Conservation (phyloP, 2,329 filamentous ascomycete species). For the Clonostachys rhizophaga region DNA sequence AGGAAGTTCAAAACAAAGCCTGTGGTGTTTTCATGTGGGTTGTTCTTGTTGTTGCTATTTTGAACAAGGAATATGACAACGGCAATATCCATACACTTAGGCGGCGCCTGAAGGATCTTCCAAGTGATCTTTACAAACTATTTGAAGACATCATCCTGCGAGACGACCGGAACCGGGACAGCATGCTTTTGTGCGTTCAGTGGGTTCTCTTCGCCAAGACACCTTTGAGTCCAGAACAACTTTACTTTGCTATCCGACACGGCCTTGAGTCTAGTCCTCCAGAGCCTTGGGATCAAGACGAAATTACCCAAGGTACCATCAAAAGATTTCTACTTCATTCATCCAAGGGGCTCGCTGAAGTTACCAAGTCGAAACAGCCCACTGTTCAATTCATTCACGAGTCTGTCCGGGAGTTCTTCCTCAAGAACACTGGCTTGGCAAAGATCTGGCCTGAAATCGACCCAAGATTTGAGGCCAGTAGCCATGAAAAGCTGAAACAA, state of each 20-base stretch:
- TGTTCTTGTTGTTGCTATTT: conserved; percentile 30
- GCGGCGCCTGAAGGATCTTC: conserved; percentile 14
- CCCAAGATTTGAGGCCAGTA: conserved; percentile 19
- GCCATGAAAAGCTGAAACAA: conserved; percentile 37
- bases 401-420: conserved; percentile 40
- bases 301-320: conserved; percentile 9
- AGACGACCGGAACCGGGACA: conserved; percentile 19
- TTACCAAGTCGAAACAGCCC: conserved; percentile 17
- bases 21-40: conserved; percentile 38
- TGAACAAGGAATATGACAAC: conserved; percentile 24
- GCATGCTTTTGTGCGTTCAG: conserved; percentile 38
- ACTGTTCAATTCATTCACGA: conserved; percentile 50
- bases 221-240: conserved; percentile 34
- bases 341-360: conserved; percentile 46
- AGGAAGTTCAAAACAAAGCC: conserved; percentile 19
- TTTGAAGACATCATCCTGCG: conserved; percentile 44
- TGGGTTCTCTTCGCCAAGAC: conserved; percentile 45
- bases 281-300: too few species aligned
- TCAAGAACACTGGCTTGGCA: conserved; percentile 23
- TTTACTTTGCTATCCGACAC: conserved; percentile 34
- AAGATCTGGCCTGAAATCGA: conserved; percentile 22
- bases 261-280: conserved; percentile 4
- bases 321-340: conserved; percentile 25
- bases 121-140: conserved; percentile 33
- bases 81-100: conserved; percentile 17